phyloP scores from a whole-genome alignment of 1,284 basidiomycete species.

The Rhodotorula sp. region DNA sequence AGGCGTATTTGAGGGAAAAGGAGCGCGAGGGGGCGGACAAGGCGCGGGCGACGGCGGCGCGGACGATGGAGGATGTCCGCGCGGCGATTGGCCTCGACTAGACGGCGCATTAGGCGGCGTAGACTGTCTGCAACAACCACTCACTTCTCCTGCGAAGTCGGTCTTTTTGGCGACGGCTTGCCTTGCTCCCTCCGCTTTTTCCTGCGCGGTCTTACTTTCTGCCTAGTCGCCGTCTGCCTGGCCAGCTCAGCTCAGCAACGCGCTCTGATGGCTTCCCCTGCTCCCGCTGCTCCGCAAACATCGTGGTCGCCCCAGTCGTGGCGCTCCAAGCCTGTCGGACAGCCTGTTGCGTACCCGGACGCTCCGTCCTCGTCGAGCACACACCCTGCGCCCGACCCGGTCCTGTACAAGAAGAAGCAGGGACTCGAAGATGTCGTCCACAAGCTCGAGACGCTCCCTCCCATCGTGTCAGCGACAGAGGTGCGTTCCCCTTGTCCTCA shows the following conservation, averaged over 20 bases:
- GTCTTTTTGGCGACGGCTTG: neutral
- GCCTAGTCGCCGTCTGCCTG: neutral
- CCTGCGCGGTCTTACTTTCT: neutral
- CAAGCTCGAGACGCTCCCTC: slow-evolving; percentile 73
- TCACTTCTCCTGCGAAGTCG: neutral
- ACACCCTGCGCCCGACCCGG: slow-evolving; percentile 46
- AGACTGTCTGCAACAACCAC: neutral
- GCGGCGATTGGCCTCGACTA: slow-evolving; percentile 57
- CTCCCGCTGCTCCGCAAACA: neutral
- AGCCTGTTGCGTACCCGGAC: slow-evolving; percentile 50
- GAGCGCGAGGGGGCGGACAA: slow-evolving; percentile 63
- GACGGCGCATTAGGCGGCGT: neutral
- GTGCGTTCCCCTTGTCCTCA: slow-evolving; percentile 52
- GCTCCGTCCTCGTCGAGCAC: neutral
- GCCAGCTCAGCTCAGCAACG: neutral
- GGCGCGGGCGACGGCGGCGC: slow-evolving; percentile 62
- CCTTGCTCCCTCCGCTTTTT: neutral
- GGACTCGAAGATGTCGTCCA: slow-evolving; percentile 58
- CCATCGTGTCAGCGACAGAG: slow-evolving; percentile 84
- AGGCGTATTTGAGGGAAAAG: slow-evolving; percentile 62
- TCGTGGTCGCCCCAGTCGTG: slow-evolving; percentile 59
- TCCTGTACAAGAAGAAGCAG: slow-evolving; percentile 50
- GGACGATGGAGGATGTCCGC: slow-evolving; percentile 68
- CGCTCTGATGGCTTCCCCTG: neutral
- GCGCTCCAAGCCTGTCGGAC: slow-evolving; percentile 66